Percentiles rank a stretch among this genome's conserved stretches.
phyloP scores from a whole-genome alignment of 1,284 basidiomycete genomes.

The Ustilago xerochloae region DNA sequence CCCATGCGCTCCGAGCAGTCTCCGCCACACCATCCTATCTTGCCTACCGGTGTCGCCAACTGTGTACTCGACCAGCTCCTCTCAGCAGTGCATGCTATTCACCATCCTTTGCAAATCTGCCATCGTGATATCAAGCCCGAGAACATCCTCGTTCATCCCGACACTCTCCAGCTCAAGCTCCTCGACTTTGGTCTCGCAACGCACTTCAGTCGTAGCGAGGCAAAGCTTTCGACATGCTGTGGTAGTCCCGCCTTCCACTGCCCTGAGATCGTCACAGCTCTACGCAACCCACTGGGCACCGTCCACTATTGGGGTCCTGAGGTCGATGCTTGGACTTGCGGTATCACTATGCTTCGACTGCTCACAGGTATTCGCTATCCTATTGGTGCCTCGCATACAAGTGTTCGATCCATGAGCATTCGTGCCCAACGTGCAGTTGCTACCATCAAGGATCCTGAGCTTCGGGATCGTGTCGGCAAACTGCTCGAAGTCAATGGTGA shows the following conservation, averaged over 20 bases:
- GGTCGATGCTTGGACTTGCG: slow-evolving; percentile 74
- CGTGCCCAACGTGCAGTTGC: slow-evolving; percentile 70
- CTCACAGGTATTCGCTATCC: slow-evolving; percentile 72
- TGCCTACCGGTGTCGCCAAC: slow-evolving; percentile 64
- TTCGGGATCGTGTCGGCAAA: slow-evolving; percentile 69
- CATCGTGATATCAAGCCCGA: slow-evolving; percentile 74
- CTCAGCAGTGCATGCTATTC: slow-evolving; percentile 72
- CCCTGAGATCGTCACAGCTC: slow-evolving; percentile 72
- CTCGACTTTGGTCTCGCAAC: slow-evolving; percentile 74
- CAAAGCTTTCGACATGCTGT: slow-evolving; percentile 74
- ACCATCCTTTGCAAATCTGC: slow-evolving; percentile 71
- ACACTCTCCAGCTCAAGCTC: slow-evolving; percentile 69
- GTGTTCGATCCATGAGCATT: slow-evolving; percentile 70
- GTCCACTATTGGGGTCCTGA: slow-evolving; percentile 72
- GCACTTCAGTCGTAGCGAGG: slow-evolving; percentile 72
- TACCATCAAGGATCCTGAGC: slow-evolving; percentile 67
- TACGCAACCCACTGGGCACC: slow-evolving; percentile 71
- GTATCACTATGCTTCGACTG: slow-evolving; percentile 72
- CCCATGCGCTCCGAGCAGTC: slow-evolving; percentile 41
- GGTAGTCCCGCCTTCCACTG: slow-evolving; percentile 72
- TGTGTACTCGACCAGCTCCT: slow-evolving; percentile 72
- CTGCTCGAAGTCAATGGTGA: slow-evolving; percentile 71
- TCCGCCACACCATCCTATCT: slow-evolving; percentile 47
- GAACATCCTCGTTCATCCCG: slow-evolving; percentile 70
- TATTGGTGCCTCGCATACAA: slow-evolving; percentile 71